Percentiles rank a stretch among this genome's conserved stretches.
phyloP scores from a whole-genome alignment of 345 rosid species.

The Dipteronia dyeriana region DNA sequence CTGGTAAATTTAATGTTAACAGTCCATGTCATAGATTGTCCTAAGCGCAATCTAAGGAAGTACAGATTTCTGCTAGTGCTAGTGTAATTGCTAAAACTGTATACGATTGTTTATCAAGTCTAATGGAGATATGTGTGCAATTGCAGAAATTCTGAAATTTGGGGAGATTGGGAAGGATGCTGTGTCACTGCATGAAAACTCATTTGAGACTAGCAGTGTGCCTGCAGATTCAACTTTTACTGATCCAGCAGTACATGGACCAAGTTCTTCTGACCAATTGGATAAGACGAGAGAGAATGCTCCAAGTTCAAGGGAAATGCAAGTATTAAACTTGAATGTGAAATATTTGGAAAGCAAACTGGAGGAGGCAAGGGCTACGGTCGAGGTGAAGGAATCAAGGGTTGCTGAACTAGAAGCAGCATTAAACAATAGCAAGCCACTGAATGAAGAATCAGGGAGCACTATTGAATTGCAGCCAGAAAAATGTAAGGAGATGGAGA shows the following conservation, averaged over 20 bases:
- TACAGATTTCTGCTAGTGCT: neutral
- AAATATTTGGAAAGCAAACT: conserved; percentile 47
- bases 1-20: neutral
- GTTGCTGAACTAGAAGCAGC: conserved; percentile 57
- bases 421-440: conserved; percentile 26
- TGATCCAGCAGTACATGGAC: conserved; percentile 34
- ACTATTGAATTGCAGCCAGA: conserved; percentile 35
- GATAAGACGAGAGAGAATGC: conserved; percentile 30
- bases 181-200: conserved; percentile 24
- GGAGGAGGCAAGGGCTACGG: conserved; percentile 46
- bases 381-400: conserved; percentile 49
- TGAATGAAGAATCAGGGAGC: conserved; percentile 40
- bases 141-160: conserved; percentile 58
- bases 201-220: conserved; percentile 26
- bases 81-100: neutral
- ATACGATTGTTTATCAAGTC: conserved; percentile 11
- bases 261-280: conserved; percentile 38
- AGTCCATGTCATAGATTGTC: neutral
- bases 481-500: conserved; percentile 44
- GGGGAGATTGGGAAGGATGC: conserved; percentile 56
- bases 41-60: neutral
- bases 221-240: conserved; percentile 27
- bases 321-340: conserved; percentile 47
- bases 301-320: conserved; percentile 41
- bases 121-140: conserved; percentile 4